Evolutionary conservation across 2,329 filamentous ascomycete genomes (phyloP), one percentile per base, ranked within the genome.

Genomic region (Aschersonia sp.): DNA sequence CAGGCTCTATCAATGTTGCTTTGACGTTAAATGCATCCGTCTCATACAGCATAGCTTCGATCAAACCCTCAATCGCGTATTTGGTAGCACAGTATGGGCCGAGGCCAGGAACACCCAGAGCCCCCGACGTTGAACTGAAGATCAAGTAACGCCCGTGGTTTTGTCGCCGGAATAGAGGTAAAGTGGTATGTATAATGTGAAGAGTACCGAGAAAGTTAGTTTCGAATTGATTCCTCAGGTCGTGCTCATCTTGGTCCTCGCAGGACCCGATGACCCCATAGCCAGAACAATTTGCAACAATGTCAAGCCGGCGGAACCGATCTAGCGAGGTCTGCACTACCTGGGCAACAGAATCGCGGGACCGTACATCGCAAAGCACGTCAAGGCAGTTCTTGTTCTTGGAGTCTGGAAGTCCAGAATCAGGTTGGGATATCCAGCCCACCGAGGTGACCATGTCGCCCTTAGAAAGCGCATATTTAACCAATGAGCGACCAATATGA

Each of bases 71-170:
- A 4, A 95, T 87, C 0, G 92, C 92, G 65, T 95, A 97, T 63
- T 97, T 98, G 12, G 88, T 95, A 1, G 92, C 92, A 64, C 90
- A 97, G 60, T 95, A 97, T 0, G 90, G 90, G 0, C 90, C 90
- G 5, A 97, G 67, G 0, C 92, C 92, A 0, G 92, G 92, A 0
- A 97, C 87, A 2, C 90, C 92, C n/a, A 95, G 74, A 0, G 90
- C 87, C 5, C 92, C 92, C 32, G 84, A 84, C 1, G 88, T 95
- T 7, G 85, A 92, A 59, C 87, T 95, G 67, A 97, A 95, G 52
- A 97, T 94, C 45, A 97, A 72, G 62, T 95, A 97, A 32, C 89
- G 78, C 1, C 92, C 92, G 1, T 70, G 72, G 29, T 75, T 74
- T 53, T 87, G 82, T 52, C 81, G 73, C 46, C 90, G 81, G 56